Conservation (phyloP, 2,329 filamentous ascomycete species). For the Mycosphaerelloides madeirae region DNA sequence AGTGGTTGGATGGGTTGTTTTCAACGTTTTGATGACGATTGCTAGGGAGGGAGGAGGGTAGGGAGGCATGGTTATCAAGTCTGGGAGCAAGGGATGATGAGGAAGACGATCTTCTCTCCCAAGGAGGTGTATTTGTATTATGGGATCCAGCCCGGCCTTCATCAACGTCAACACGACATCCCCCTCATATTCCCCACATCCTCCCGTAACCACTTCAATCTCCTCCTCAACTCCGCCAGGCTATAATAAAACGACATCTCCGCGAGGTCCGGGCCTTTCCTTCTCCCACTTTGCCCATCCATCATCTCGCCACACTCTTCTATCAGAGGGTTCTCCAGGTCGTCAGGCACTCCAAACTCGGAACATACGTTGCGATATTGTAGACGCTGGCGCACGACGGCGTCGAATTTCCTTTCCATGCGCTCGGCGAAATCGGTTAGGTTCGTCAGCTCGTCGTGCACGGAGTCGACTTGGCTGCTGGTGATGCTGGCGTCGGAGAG, state of each 20-base stretch:
- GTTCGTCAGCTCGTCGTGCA: conserved; percentile 4
- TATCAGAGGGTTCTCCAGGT: neutral
- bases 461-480: conserved; percentile 1
- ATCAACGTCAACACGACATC: no score
- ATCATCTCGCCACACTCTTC: neutral
- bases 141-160: no score
- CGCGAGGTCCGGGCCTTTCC: neutral
- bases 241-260: conserved; percentile 6
- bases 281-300: neutral
- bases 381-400: conserved; percentile 3
- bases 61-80: no score
- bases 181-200: conserved; percentile 1
- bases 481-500: neutral
- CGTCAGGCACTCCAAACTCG: conserved; percentile 1
- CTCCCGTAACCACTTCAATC: conserved; percentile 8
- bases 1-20: no score
- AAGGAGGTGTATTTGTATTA: no score
- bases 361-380: neutral
- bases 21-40: no score
- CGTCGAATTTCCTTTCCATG: conserved; percentile 7
- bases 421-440: conserved; percentile 1
- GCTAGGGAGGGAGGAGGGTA: no score
- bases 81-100: no score
- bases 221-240: conserved; percentile 6
- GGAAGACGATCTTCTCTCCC: no score